Percentiles rank a stretch among this genome's conserved stretches.
phyloP scores from a whole-genome alignment of 805 yeast genomes.

The Komagataella mondaviorum region DNA sequence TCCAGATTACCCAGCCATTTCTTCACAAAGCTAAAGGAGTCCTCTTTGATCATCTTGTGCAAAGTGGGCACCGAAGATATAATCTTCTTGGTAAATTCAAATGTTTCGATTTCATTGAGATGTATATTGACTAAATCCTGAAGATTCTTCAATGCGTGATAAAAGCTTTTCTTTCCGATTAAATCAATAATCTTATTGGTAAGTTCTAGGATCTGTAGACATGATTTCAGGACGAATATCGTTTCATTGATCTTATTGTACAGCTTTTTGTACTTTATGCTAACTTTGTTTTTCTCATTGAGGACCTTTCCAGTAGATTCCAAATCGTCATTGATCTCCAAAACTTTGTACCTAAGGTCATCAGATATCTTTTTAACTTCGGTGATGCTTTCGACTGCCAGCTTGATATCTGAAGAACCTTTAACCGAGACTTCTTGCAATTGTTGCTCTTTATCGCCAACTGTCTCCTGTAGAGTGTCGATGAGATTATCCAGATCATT shows the following conservation, averaged over 20 bases:
- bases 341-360: conserved; percentile 39
- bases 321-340: conserved; percentile 41
- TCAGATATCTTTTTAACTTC: conserved; percentile 45
- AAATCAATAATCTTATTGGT: conserved; percentile 79
- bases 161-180: conserved; percentile 61
- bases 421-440: conserved; percentile 48
- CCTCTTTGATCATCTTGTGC: conserved; percentile 59
- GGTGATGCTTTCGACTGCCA: conserved; percentile 51
- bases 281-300: conserved; percentile 43
- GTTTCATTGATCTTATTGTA: conserved; percentile 62
- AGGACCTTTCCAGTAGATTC: conserved; percentile 55
- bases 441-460: conserved; percentile 48
- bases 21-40: conserved; percentile 50
- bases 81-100: conserved; percentile 64
- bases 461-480: conserved; percentile 38
- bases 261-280: conserved; percentile 49
- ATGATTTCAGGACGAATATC: conserved; percentile 48
- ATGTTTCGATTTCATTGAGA: conserved; percentile 47
- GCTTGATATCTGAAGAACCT: conserved; percentile 39
- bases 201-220: conserved; percentile 72
- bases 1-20: conserved; percentile 57
- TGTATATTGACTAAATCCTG: conserved; percentile 63
- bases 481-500: conserved; percentile 44
- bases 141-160: conserved; percentile 73
- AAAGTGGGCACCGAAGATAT: conserved; percentile 67